Percentiles rank a stretch among this genome's conserved stretches.
Evolutionary conservation across 1,284 basidiomycete genomes (phyloP).

Genomic region (Gymnopus androsaceus): DNA sequence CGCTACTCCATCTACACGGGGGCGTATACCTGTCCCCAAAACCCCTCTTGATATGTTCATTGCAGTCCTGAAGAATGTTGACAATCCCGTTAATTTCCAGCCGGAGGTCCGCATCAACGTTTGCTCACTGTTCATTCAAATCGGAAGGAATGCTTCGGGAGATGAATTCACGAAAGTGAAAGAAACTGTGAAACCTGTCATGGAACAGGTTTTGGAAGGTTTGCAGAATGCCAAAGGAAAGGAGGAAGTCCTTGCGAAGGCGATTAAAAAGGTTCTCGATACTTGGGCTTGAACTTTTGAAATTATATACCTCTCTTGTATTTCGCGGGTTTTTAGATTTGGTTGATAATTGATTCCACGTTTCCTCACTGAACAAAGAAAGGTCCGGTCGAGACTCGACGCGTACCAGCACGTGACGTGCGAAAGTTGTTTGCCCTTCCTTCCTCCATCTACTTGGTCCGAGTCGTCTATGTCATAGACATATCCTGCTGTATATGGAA

Average conservation of each 20-base stretch:
- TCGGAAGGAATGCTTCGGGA: conserved; percentile 53
- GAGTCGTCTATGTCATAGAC: conserved; percentile 10
- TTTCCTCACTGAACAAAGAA: background rate
- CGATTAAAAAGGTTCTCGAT: conserved; percentile 46
- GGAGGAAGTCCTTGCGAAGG: conserved; percentile 48
- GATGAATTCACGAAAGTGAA: conserved; percentile 53
- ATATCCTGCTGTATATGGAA: conserved; percentile 9
- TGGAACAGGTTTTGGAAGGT: conserved; percentile 49
- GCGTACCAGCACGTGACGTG: background rate
- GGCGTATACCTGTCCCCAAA: conserved; percentile 43
- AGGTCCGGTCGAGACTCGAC: background rate
- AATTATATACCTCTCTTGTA: background rate
- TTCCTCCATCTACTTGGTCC: background rate
- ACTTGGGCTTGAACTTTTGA: conserved; percentile 34
- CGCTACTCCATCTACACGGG: conserved; percentile 40
- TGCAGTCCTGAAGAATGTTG: conserved; percentile 55
- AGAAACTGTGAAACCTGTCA: conserved; percentile 47
- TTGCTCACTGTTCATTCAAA: conserved; percentile 67
- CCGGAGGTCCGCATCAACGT: conserved; percentile 73
- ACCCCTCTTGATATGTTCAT: conserved; percentile 68
- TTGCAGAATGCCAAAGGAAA: conserved; percentile 36
- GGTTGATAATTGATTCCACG: background rate
- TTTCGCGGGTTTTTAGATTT: background rate
- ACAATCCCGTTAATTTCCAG: conserved; percentile 57
- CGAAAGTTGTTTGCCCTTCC: background rate